phyloP scores from a whole-genome alignment of 345 rosid species.

The Trapa bicornis region DNA sequence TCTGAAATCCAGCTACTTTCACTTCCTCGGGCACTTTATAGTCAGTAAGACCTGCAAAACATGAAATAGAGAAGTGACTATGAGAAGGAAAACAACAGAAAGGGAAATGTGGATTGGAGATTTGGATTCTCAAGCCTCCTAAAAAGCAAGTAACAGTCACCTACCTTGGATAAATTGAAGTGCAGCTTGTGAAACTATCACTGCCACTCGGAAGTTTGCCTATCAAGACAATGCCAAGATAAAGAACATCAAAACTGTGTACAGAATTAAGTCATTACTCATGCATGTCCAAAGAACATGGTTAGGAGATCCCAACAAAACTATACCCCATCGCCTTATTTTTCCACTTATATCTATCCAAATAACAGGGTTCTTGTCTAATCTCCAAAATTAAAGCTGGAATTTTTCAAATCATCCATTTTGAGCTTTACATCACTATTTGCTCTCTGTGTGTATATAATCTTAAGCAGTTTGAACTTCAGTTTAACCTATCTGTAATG shows the following conservation, averaged over 20 bases:
- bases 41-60: constrained; percentile 55
- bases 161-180: constrained; percentile 69
- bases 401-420: background rate
- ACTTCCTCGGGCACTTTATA: constrained; percentile 68
- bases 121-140: background rate
- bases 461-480: background rate
- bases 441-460: background rate
- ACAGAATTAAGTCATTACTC: background rate
- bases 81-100: constrained; percentile 4
- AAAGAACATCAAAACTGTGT: background rate
- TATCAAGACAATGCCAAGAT: constrained; percentile 10
- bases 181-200: constrained; percentile 92
- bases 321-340: background rate
- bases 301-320: background rate
- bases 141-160: constrained; percentile 25
- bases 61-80: constrained; percentile 15
- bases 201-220: constrained; percentile 80
- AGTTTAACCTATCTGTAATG: no score
- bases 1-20: constrained; percentile 61
- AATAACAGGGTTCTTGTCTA: background rate
- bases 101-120: background rate
- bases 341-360: background rate
- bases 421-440: background rate
- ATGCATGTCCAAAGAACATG: background rate
- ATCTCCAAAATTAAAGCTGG: background rate